phyloP scores from a whole-genome alignment of 177 flowering plant species.

The Vitis hybrid region DNA sequence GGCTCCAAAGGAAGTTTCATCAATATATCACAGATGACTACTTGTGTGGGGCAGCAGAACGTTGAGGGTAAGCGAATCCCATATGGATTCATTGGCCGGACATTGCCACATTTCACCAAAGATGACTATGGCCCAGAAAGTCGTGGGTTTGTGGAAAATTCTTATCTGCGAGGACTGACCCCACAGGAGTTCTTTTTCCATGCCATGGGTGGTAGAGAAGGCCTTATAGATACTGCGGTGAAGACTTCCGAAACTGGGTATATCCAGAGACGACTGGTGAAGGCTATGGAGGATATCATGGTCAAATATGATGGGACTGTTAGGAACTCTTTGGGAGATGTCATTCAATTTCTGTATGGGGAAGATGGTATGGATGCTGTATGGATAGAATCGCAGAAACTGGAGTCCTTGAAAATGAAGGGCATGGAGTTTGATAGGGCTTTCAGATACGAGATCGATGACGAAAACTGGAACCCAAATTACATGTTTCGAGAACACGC shows the following conservation, averaged over 20 bases:
- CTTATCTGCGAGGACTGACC: conserved; percentile 90
- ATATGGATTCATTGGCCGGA: conserved; percentile 86
- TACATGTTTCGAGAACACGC: conserved; percentile 83
- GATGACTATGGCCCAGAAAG: conserved; percentile 99
- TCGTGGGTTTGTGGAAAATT: conserved; percentile 99
- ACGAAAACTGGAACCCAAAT: conserved; percentile 78
- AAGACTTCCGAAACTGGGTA: conserved; percentile 99
- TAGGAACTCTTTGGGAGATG: conserved; percentile 93
- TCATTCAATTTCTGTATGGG: conserved; percentile 95
- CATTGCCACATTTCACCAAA: conserved; percentile 95
- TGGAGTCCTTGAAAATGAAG: conserved; percentile 88
- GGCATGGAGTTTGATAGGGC: conserved; percentile 68
- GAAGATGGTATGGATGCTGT: conserved; percentile 99
- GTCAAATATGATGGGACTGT: conserved; percentile 99
- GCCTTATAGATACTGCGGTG: conserved; percentile 99
- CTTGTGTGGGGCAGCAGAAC: conserved; percentile 99
- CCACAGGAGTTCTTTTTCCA: conserved; percentile 99
- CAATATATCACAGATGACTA: conserved; percentile 99
- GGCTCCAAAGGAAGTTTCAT: conserved; percentile 99
- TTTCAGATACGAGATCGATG: conserved; percentile 79
- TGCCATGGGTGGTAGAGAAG: conserved; percentile 99
- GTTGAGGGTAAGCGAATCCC: conserved; percentile 99
- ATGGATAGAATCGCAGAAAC: conserved; percentile 91
- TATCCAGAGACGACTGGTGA: conserved; percentile 93
- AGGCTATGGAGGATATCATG: conserved; percentile 99